Evolutionary conservation across 192 early-diverging fungal genomes (phyloP).

Genomic region (Rhizoclosmatium sp.): DNA sequence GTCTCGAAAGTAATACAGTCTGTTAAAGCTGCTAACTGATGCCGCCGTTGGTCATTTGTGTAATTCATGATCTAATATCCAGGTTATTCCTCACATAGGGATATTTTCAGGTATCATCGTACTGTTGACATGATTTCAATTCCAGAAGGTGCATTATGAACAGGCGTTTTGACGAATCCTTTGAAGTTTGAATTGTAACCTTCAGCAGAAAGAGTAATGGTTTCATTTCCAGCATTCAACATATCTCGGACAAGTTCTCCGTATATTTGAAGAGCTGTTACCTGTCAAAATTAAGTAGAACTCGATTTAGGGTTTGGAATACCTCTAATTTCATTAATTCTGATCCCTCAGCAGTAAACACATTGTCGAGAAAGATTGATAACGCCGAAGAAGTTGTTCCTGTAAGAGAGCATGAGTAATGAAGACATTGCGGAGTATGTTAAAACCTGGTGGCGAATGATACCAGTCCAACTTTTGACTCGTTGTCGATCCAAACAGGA

Average conservation of each 20-base stretch:
- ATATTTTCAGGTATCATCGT: neutral
- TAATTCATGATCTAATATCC: neutral
- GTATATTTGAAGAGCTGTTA: slow-evolving; percentile 15
- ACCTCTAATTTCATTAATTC: slow-evolving; percentile 26
- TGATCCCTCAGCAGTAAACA: slow-evolving; percentile 7
- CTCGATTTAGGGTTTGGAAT: neutral
- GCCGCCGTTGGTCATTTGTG: neutral
- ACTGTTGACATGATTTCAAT: slow-evolving; percentile 22
- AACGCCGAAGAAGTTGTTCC: neutral
- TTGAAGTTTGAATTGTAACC: slow-evolving; percentile 8
- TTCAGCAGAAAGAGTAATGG: neutral
- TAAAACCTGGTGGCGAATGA: neutral
- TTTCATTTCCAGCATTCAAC: slow-evolving; percentile 10
- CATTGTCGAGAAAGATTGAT: slow-evolving; percentile 15
- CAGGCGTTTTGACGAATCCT: neutral
- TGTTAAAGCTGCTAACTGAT: slow-evolving; percentile 4
- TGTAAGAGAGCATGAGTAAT: neutral
- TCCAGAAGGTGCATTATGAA: slow-evolving; percentile 1
- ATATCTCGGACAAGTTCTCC: slow-evolving; percentile 22
- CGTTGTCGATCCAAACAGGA: slow-evolving; percentile 17
- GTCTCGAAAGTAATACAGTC: slow-evolving; percentile 15
- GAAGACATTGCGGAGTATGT: neutral
- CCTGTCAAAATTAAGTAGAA: neutral
- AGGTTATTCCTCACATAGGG: neutral
- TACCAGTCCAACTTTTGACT: slow-evolving; percentile 19